A percentile compares a stretch with the other conserved stretches of the same genome.
These are phyloP conservation scores for Melocanna baccifera DNA, from an alignment of 176 grass and related monocot genomes.

Conservation along the genomic window DNA sequence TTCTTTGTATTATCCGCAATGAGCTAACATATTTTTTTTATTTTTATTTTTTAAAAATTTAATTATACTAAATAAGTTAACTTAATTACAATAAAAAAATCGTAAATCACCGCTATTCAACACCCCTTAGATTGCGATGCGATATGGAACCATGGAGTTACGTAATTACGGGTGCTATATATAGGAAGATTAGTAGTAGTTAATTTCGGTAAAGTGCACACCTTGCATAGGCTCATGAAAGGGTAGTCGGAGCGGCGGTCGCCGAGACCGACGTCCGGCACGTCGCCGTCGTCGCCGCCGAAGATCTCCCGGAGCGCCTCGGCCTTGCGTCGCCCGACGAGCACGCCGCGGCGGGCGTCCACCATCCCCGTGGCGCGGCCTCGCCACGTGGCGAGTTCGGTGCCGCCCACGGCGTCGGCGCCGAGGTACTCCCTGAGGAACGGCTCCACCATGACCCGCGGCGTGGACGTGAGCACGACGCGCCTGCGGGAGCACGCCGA, in stretches of 20 bases:
- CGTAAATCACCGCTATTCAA: too few species aligned
- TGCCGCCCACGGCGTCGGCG: slow-evolving; percentile 52
- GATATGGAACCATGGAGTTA: background rate
- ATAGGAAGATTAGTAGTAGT: background rate
- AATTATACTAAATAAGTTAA: too few species aligned
- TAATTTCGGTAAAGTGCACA: background rate
- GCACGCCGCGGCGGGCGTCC: slow-evolving; percentile 15
- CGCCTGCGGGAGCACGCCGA: slow-evolving; percentile 17
- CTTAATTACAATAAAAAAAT: too few species aligned
- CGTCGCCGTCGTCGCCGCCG: background rate
- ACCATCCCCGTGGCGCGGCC: slow-evolving; percentile 42
- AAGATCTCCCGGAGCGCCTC: slow-evolving; percentile 40
- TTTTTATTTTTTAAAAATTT: too few species aligned
- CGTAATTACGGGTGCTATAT: background rate
- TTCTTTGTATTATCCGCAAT: too few species aligned
- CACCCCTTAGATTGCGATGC: background rate
- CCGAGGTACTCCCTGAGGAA: slow-evolving; percentile 66
- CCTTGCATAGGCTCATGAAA: slow-evolving; percentile 68
- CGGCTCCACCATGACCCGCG: slow-evolving; percentile 66
- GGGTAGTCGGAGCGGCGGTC: slow-evolving; percentile 45
- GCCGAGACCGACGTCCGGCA: slow-evolving; percentile 60
- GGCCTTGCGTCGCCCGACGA: slow-evolving; percentile 26
- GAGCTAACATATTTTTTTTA: too few species aligned
- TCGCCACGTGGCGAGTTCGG: slow-evolving; percentile 52
- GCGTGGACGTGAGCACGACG: slow-evolving; percentile 39